Conservation (phyloP, 768 basidiomycete genomes). For the Phylloporus sp. region DNA sequence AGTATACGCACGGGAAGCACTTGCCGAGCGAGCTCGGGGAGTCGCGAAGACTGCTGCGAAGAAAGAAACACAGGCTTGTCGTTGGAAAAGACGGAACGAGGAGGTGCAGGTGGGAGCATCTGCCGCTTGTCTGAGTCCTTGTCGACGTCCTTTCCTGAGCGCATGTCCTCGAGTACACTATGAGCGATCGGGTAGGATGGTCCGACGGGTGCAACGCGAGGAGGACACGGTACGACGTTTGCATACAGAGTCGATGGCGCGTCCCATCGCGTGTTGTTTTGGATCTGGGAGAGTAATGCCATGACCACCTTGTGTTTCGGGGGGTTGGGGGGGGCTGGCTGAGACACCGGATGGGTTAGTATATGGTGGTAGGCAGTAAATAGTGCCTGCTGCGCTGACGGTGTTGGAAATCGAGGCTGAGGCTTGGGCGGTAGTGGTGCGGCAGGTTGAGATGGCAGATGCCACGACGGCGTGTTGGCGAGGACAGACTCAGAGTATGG, state of each 20-base stretch:
- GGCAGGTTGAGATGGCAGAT: constrained; percentile 49
- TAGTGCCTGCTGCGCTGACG: constrained; percentile 61
- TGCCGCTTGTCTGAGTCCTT: constrained; percentile 46
- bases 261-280: constrained; percentile 63
- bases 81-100: constrained; percentile 39
- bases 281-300: constrained; percentile 57
- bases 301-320: constrained; percentile 74
- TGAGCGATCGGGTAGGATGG: constrained; percentile 61
- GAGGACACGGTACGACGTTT: constrained; percentile 53
- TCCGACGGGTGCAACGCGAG: constrained; percentile 58
- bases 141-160: constrained; percentile 44
- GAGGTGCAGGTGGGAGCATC: constrained; percentile 34
- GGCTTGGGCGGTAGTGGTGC: constrained; percentile 18
- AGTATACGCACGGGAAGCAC: constrained; percentile 58
- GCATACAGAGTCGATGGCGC: constrained; percentile 63
- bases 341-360: constrained; percentile 62
- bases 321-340: constrained; percentile 49
- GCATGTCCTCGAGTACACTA: constrained; percentile 28
- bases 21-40: constrained; percentile 63
- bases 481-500: constrained; percentile 75
- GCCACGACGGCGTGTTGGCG: constrained; percentile 62
- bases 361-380: constrained; percentile 73
- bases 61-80: constrained; percentile 61
- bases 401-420: constrained; percentile 39
- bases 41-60: constrained; percentile 58